Base-by-base conservation (phyloP, 331 rosid species). In the Acacia concinna region DNA sequence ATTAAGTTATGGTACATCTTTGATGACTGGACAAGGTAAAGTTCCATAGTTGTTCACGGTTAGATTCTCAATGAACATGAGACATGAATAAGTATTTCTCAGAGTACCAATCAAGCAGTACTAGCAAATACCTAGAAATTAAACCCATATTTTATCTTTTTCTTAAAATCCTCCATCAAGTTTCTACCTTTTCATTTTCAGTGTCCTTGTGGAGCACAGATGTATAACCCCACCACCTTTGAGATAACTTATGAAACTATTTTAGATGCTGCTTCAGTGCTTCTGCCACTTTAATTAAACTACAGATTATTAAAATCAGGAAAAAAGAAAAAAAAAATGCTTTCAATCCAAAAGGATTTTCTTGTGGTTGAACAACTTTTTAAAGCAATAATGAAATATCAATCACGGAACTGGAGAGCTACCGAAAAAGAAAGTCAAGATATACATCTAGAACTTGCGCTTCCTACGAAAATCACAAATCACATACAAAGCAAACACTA, bases 171-270 rank as follows among this genome's bases (percentile, higher is more conserved):
- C 4, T 59, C 32, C 67, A 54, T 23, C 56, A 63, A 6, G 46
- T 68, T 54, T 74, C 43, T 43, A 40, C 35, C 12, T 68, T 27
- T 47, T 30, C 56, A 8, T 32, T 5, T 49, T 38, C 11, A 64
- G 21, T 40, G 4, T 63, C 62, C 60, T 82, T 51, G 6, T 9
- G 52, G 31, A 76, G 63, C 69, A 60, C 43, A 76, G 49, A 21
- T n/a, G 21, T 8, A 12, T 66, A 28, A 35, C 32, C 23, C 65
- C 57, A 52, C 54, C 28, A 43, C 63, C 9, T 51, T 34, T 20
- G 31, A 25, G 68, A 70, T 6, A 78, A 43, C 17, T 21, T 32
- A 41, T 25, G 43, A 74, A 62, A 74, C 62, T 78, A 27, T 56
- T 84, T 31, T 52, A 21, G 35, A 72, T 44, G 60, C 46, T 21